Evolutionary conservation across 352 stramenopile genomes (phyloP).

Genomic region (Lagenidium sp.): DNA sequence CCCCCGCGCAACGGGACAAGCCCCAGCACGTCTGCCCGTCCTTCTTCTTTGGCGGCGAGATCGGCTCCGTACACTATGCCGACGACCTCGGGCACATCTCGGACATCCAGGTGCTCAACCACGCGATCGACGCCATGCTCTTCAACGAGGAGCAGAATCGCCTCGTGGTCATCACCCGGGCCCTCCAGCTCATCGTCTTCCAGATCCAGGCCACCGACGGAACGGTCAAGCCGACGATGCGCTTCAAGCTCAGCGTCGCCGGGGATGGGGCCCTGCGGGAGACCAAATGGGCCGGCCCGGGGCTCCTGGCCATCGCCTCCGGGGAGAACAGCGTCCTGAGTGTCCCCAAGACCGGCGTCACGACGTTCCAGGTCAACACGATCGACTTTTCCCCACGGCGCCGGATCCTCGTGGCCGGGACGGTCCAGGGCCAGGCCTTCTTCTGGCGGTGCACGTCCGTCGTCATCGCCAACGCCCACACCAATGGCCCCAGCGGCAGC

Average conservation of each 20-base stretch:
- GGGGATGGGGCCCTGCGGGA: constrained; percentile 75
- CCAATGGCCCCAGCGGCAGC: neutral
- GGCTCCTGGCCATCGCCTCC: constrained; percentile 85
- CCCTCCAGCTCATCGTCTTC: constrained; percentile 84
- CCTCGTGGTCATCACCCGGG: constrained; percentile 88
- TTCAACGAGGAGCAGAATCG: constrained; percentile 76
- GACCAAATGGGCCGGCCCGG: constrained; percentile 84
- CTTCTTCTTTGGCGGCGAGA: constrained; percentile 93
- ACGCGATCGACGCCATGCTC: constrained; percentile 86
- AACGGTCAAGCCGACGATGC: constrained; percentile 75
- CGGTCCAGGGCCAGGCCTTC: constrained; percentile 69
- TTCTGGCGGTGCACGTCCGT: constrained; percentile 84
- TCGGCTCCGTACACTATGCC: constrained; percentile 84
- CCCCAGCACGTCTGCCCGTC: constrained; percentile 38
- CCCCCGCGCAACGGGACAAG: constrained; percentile 11
- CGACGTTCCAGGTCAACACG: constrained; percentile 61
- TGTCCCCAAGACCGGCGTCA: constrained; percentile 34
- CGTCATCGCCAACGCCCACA: constrained; percentile 11
- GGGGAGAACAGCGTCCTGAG: constrained; percentile 89
- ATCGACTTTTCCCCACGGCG: constrained; percentile 85
- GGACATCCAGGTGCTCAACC: constrained; percentile 81
- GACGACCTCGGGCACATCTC: constrained; percentile 91
- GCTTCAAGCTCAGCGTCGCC: constrained; percentile 86
- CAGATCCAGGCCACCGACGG: constrained; percentile 75
- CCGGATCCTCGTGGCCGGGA: constrained; percentile 86